Evolutionary conservation across 345 rosid species (phyloP).

Genomic region (Streptanthus diversifolius): DNA sequence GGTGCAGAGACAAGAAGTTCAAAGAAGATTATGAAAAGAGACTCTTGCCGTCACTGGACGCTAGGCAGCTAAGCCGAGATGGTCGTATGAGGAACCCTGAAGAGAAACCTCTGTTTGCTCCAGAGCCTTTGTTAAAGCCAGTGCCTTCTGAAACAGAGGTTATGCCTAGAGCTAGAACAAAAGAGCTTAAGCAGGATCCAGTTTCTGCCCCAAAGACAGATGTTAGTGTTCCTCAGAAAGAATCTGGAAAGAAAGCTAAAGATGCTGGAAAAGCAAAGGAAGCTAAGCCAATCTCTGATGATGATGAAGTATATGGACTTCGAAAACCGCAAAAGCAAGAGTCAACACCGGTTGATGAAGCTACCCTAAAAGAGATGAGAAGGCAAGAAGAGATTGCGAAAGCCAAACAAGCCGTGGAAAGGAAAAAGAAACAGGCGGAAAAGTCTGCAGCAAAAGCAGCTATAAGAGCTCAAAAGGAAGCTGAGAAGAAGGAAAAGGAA

Average conservation of each 20-base stretch:
- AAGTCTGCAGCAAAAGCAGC: slow-evolving; percentile 81
- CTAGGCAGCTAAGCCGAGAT: slow-evolving; percentile 65
- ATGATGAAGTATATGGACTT: slow-evolving; percentile 36
- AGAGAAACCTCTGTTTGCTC: slow-evolving; percentile 60
- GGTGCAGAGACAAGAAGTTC: slow-evolving; percentile 54
- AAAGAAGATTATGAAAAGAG: slow-evolving; percentile 80
- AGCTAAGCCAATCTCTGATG: background rate
- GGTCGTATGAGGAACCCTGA: slow-evolving; percentile 72
- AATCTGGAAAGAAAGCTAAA: slow-evolving; percentile 5
- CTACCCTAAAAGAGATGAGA: slow-evolving; percentile 69
- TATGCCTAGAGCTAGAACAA: slow-evolving; percentile 39
- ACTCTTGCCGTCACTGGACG: slow-evolving; percentile 57
- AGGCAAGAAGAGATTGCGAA: slow-evolving; percentile 72
- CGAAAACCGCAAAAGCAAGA: slow-evolving; percentile 36
- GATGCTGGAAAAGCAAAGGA: slow-evolving; percentile 29
- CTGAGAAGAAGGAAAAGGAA: slow-evolving; percentile 83
- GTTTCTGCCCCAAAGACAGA: slow-evolving; percentile 45
- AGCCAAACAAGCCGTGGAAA: slow-evolving; percentile 74
- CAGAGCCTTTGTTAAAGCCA: slow-evolving; percentile 27
- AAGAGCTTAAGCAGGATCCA: slow-evolving; percentile 52
- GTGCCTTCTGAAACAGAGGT: slow-evolving; percentile 36
- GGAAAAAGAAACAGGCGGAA: slow-evolving; percentile 80
- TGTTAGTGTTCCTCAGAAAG: slow-evolving; percentile 8
- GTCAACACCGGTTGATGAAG: slow-evolving; percentile 44
- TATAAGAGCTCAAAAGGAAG: slow-evolving; percentile 70